phyloP scores from a whole-genome alignment of 305 asterid genomes.

The Plantago rigida region DNA sequence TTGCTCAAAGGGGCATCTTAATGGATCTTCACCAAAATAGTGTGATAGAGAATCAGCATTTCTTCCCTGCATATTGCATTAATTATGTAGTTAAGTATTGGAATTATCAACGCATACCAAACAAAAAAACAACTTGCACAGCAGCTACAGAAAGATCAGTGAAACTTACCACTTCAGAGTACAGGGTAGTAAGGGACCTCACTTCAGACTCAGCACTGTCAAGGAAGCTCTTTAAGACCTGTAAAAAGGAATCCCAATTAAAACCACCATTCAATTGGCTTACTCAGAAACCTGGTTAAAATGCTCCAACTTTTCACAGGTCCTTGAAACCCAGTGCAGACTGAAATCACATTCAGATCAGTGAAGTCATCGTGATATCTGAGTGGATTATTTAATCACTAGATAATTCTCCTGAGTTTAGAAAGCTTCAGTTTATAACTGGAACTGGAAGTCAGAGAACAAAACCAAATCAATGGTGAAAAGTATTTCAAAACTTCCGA shows the following conservation, averaged over 20 bases:
- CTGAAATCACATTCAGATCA: too few species aligned
- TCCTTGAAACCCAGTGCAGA: too few species aligned
- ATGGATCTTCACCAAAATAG: constrained; percentile 97
- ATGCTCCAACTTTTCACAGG: too few species aligned
- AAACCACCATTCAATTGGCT: constrained; percentile 6
- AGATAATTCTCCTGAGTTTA: too few species aligned
- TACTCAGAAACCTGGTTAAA: not conserved
- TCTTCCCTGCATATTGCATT: constrained; percentile 63
- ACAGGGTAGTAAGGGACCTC: constrained; percentile 74
- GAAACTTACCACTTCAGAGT: constrained; percentile 85
- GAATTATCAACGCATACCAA: not conserved
- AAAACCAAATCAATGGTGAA: too few species aligned
- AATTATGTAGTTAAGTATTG: not conserved
- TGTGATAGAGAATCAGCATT: constrained; percentile 87
- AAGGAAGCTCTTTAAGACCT: constrained; percentile 81
- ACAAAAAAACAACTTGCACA: constrained; percentile 1
- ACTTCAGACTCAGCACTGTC: constrained; percentile 87
- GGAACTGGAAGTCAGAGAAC: too few species aligned
- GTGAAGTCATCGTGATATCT: too few species aligned
- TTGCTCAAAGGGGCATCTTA: constrained; percentile 96
- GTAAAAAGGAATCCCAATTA: constrained; percentile 28
- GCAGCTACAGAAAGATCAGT: constrained; percentile 15
- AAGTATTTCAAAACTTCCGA: too few species aligned
- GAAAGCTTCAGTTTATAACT: too few species aligned
- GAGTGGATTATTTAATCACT: too few species aligned